Evolutionary conservation across 2,329 filamentous ascomycete genomes (phyloP), one percentile per base, ranked within the genome.

Genomic region (Claviceps sp.): DNA sequence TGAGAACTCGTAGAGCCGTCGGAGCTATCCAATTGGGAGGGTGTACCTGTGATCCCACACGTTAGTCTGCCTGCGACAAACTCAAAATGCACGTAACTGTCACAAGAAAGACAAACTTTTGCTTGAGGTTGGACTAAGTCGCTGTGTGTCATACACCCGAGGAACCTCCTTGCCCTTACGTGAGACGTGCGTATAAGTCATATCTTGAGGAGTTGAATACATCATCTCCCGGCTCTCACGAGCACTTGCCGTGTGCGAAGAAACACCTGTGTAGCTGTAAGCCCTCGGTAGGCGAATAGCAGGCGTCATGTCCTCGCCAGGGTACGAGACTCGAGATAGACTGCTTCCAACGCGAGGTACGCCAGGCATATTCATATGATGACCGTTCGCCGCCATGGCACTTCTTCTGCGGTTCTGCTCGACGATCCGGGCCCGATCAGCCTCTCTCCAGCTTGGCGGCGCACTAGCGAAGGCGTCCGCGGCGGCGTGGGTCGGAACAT

Each of bases 401-500:
- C 69, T 76, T 56, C 75, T 68, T 54, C 70, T 68, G 51, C 68
- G 68, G 63, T 78, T 76, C 58, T 74, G 66, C 58, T 76, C 75
- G 54, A 72, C 63, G 50, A 79, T 76, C 54, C 64, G 71, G 24
- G 64, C 60, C 44, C 70, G 66, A 57, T 79, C 75, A 13, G 70
- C 67, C 7, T 62, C 59, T 48, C 71, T 72, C 71, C 72, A 79
- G 56, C 69, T 72, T 1, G 73, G 68, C 9, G 78, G 78, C 3
- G 75, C 76, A 34, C 73, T 74, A 22, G 72, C 68, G 44, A 82
- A 65, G 44, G 79, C 78, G 63, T 84, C 79, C 13, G 70, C 62
- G 46, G 77, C 77, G 30, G 80, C 80, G 60, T 84, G 81, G 14
- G 70, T 81, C n/a, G 79, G 78, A 20, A 80, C 65, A 60, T 84